Base-by-base conservation (phyloP, 805 yeast species). In the Lipomyces lipofer region DNA sequence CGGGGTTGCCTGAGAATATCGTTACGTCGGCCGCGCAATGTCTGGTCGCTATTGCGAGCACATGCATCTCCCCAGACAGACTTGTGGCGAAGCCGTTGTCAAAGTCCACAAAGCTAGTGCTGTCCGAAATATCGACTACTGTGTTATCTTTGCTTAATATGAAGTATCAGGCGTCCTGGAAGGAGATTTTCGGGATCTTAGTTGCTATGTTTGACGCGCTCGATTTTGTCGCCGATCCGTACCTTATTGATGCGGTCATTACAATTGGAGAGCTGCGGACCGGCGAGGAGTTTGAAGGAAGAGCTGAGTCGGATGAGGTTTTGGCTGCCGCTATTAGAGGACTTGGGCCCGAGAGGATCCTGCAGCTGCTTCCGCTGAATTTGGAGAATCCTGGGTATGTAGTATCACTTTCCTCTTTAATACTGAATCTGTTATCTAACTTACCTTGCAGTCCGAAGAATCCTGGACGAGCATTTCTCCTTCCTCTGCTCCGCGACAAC, bases 401-500 rank as follows among this genome's bases (percentile, higher is more conserved):
- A 25, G 7, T 5, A 45, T 45, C 10, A 10, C 6, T 45, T 15
- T 15, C 8, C 15, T 38, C 7, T 22, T 33, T 29, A 13, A 6
- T 32, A 17, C 17, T 39, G 1, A 4, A 8, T 12, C 15, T 2
- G 9, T 21, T n/a, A 19, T 4, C 24, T 30, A 21, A 27, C 3
- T 13, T n/a, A 25, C 3, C 2, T 19, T 39, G 7, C 47, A 54
- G 59, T 1, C 63, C 74, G 24, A 71, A 73, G 29, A 76, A 78
- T 40, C 78, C 84, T n/a, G 97, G 97, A 43, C 81, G 98, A 68
- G 97, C 97, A 43, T 94, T 98, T 97, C 67, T 94, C 64, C 78
- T 94, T 60, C 99, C 99, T 9, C 69, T 94, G 30, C 78, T 94
- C 58, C 85, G 97, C 73, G 97, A 91, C 65, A 83, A 88, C 65